These are phyloP conservation scores for Cylindrotheca closterium DNA, from an alignment of 108 stramenopile genomes.

Conservation along the genomic window DNA sequence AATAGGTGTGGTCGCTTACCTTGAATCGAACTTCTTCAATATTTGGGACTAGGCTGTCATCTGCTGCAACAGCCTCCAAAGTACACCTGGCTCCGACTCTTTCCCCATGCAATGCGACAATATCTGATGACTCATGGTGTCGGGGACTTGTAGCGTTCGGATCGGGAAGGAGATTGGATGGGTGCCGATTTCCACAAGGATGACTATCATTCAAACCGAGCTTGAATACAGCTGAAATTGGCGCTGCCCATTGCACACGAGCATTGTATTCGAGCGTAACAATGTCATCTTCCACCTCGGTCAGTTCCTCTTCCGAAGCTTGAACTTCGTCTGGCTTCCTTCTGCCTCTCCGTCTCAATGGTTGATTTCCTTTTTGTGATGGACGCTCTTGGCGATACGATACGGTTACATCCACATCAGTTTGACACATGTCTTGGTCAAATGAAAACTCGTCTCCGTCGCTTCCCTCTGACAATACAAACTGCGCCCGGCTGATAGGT, in stretches of 20 bases:
- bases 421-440: constrained; percentile 31
- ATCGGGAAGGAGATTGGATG: constrained; percentile 39
- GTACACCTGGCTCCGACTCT: constrained; percentile 41
- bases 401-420: constrained; percentile 42
- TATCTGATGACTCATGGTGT: constrained; percentile 17
- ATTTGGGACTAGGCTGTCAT: constrained; percentile 34
- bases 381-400: constrained; percentile 35
- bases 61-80: constrained; percentile 40
- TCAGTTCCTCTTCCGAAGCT: constrained; percentile 12
- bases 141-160: constrained; percentile 1
- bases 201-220: constrained; percentile 34
- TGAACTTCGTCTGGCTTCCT: background rate
- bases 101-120: constrained; percentile 60
- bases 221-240: constrained; percentile 54
- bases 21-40: constrained; percentile 50
- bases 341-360: constrained; percentile 1
- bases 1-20: constrained; percentile 25
- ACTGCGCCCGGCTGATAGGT: background rate
- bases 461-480: constrained; percentile 1
- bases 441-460: constrained; percentile 2
- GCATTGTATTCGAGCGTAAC: constrained; percentile 55
- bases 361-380: constrained; percentile 1
- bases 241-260: constrained; percentile 58
- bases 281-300: constrained; percentile 33
- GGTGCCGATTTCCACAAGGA: constrained; percentile 63